A percentile compares a stretch with the other conserved stretches of the same genome.
Conservation (phyloP, 352 stramenopile species). For the Globisporangium iwayamae region DNA sequence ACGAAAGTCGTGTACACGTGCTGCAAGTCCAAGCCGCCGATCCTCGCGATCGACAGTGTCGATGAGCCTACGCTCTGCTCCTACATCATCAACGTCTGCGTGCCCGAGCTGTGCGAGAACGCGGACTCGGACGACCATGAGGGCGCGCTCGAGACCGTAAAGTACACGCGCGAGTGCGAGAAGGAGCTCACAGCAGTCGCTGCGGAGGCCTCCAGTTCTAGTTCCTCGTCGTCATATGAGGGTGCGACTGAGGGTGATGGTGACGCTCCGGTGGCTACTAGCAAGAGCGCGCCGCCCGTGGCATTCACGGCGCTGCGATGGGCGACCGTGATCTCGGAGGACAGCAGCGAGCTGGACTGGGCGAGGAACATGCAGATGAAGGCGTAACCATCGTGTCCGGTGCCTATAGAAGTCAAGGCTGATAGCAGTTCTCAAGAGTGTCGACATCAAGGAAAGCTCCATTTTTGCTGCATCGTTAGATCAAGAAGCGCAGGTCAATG, state of each 20-base stretch:
- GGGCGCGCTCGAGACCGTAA: constrained; percentile 23
- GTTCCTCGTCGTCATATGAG: background rate
- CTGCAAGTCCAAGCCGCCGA: constrained; percentile 59
- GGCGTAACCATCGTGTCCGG: constrained; percentile 16
- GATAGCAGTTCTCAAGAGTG: constrained; percentile 1
- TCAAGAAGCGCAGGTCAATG: constrained; percentile 65
- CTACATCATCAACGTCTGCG: constrained; percentile 76
- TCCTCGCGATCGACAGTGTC: constrained; percentile 60
- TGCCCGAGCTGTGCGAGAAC: constrained; percentile 67
- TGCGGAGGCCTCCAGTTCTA: background rate
- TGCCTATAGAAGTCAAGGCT: constrained; percentile 7
- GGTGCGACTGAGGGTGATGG: constrained; percentile 7
- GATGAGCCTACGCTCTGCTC: constrained; percentile 80
- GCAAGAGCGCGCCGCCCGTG: constrained; percentile 21
- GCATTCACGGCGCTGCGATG: constrained; percentile 72
- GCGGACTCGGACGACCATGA: constrained; percentile 21
- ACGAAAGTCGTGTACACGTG: constrained; percentile 77
- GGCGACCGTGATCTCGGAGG: constrained; percentile 77
- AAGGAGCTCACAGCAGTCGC: constrained; percentile 32
- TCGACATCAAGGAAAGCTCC: background rate
- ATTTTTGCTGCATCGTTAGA: constrained; percentile 31
- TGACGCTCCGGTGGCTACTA: constrained; percentile 5
- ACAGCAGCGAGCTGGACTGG: constrained; percentile 85
- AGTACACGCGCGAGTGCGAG: constrained; percentile 50
- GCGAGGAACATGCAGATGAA: constrained; percentile 65